Base-by-base conservation (phyloP, 345 rosid genomes). In the Erysimum cheiranthoides region DNA sequence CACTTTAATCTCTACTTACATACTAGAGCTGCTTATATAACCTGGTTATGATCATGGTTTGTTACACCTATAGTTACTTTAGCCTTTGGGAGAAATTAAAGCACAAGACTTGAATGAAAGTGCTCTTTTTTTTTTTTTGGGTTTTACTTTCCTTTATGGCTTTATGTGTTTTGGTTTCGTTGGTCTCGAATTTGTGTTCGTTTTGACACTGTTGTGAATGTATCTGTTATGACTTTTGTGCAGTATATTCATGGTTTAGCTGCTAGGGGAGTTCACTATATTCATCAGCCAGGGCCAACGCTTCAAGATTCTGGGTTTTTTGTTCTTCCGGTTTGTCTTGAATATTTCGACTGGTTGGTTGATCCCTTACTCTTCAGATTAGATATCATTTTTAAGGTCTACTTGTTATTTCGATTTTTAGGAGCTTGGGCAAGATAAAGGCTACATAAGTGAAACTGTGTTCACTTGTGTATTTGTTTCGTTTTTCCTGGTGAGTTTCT, bases 391-490 rank as follows among this genome's bases (percentile, higher is more conserved):
- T 68, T 28, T 10, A 67, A 58, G 59, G 62, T 61, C 34, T 58
- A 45, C 5, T 61, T 70, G n/a, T 4, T 61, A 38, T 59, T 56
- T 73, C 3, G 4, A 3, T 0, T 27, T 14, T 57, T 58, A 95
- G 99, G 99, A 92, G 85, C 93, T 95, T 52, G 99, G 99, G 66
- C 90, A 83, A 84, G 94, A 90, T 52, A 92, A 84, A 83, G 90
- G 88, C 70, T 89, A 90, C 83, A 85, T 95, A 66, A 95, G 99
- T 49, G 98, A 95, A 88, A 85, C 86, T 17, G 60, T 91, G 28
- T 95, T 95, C 88, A 81, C 85, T 57, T 78, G 53, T 50, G 73
- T 89, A 57, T 95, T 95, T 71, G 11, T 88, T 46, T 87, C 96
- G 3, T 92, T 92, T 72, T 17, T 89, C 69, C 63, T 89, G 93